These are phyloP conservation scores for Scalesia atractyloides DNA, from an alignment of 129 eudicot genomes.

Conservation along the genomic window DNA sequence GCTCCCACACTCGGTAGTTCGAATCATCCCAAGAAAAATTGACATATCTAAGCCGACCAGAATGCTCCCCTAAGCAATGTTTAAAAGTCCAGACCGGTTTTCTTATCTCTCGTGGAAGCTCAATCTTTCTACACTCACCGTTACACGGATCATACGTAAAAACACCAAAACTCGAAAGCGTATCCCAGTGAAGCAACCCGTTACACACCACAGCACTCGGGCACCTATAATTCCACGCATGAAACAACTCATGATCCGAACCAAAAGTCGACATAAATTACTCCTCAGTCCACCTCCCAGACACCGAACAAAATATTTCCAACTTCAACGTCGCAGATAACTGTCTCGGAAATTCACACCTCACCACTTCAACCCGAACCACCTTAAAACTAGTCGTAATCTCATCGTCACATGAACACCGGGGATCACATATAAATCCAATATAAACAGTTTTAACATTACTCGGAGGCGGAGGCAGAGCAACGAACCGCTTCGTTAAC, in stretches of 20 bases:
- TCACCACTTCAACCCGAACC: slow-evolving; percentile 31
- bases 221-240: slow-evolving; percentile 26
- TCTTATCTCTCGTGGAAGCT: slow-evolving; percentile 28
- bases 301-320: slow-evolving; percentile 22
- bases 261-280: slow-evolving; percentile 25
- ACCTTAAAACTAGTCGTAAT: slow-evolving; percentile 20
- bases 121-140: slow-evolving; percentile 30
- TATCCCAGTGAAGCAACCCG: slow-evolving; percentile 28
- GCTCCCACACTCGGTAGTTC: slow-evolving; percentile 29
- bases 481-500: slow-evolving; percentile 22
- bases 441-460: slow-evolving; percentile 20
- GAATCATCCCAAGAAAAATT: slow-evolving; percentile 37
- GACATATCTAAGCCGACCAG: slow-evolving; percentile 23
- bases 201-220: slow-evolving; percentile 32
- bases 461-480: slow-evolving; percentile 25
- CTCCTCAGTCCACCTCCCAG: slow-evolving; percentile 26
- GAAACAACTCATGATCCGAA: slow-evolving; percentile 19
- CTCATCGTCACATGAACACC: background rate
- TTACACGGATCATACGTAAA: slow-evolving; percentile 30
- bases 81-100: slow-evolving; percentile 34
- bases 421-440: slow-evolving; percentile 30
- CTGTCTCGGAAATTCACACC: slow-evolving; percentile 18
- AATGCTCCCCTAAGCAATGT: slow-evolving; percentile 29
- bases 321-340: slow-evolving; percentile 24
- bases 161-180: slow-evolving; percentile 29